A percentile compares a stretch with the other conserved stretches of the same genome.
These are phyloP conservation scores for Cutaneotrichosporon cyanovorans DNA, from an alignment of 1,284 basidiomycete genomes.

Conservation along the genomic window DNA sequence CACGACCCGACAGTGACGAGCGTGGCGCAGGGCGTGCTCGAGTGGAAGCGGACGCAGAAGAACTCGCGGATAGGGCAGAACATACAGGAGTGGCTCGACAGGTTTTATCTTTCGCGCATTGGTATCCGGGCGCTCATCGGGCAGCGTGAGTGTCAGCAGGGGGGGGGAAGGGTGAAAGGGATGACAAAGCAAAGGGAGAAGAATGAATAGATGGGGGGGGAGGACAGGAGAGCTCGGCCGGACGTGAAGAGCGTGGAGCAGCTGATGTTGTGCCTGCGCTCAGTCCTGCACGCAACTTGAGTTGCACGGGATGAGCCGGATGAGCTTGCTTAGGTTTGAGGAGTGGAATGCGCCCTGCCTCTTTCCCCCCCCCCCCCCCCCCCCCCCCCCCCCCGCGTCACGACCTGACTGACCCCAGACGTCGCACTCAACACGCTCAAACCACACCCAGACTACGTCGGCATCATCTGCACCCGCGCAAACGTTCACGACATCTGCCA, in stretches of 20 bases:
- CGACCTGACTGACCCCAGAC: slow-evolving; percentile 54
- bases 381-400: neutral
- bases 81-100: slow-evolving; percentile 90
- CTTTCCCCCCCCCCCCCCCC: no score
- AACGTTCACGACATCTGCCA: slow-evolving; percentile 94
- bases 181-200: no score
- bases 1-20: slow-evolving; percentile 98
- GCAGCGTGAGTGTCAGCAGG: slow-evolving; percentile 49
- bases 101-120: slow-evolving; percentile 96
- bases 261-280: no score
- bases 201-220: no score
- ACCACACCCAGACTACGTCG: slow-evolving; percentile 85
- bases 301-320: no score
- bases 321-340: no score
- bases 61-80: slow-evolving; percentile 58
- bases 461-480: slow-evolving; percentile 95
- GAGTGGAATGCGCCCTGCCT: no score
- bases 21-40: slow-evolving; percentile 73
- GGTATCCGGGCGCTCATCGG: slow-evolving; percentile 94
- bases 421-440: slow-evolving; percentile 85
- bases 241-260: no score
- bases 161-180: no score
- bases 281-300: no score
- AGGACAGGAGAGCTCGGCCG: no score
- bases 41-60: slow-evolving; percentile 53